Percentiles rank a stretch among this genome's conserved stretches.
Evolutionary conservation across 257 asterid species (phyloP).

Genomic region (Solanum microdontum): DNA sequence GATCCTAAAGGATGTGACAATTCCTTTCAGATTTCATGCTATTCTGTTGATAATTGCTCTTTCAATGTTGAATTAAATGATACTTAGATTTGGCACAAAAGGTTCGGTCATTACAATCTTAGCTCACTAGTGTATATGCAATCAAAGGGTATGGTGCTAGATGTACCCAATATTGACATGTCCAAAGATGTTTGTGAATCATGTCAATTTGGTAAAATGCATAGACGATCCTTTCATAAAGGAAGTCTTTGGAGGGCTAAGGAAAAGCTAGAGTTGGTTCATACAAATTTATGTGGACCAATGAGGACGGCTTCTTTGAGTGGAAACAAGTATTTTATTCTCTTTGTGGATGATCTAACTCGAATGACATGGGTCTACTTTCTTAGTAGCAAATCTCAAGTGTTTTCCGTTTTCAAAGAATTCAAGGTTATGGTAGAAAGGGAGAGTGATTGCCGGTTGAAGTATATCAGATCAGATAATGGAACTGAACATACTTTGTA

Average conservation of each 20-base stretch:
- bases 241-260: not conserved
- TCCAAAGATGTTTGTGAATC: not conserved
- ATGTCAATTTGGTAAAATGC: not conserved
- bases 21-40: not conserved
- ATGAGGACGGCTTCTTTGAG: not conserved
- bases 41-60: not conserved
- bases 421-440: not conserved
- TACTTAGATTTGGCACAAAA: not conserved
- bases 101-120: not conserved
- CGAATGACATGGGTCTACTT: not conserved
- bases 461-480: not conserved
- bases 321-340: not conserved
- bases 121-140: not conserved
- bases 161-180: not conserved
- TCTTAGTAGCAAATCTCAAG: not conserved
- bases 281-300: not conserved
- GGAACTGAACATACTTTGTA: not conserved
- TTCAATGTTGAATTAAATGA: not conserved
- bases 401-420: not conserved
- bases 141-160: not conserved
- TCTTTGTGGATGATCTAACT: not conserved
- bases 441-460: not conserved
- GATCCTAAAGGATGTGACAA: not conserved
- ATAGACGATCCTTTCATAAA: not conserved
- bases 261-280: not conserved